Evolutionary conservation across 2,329 filamentous ascomycete species (phyloP), one percentile per base, ranked within the genome.

Genomic region (Myriosclerotinia duriaeana): DNA sequence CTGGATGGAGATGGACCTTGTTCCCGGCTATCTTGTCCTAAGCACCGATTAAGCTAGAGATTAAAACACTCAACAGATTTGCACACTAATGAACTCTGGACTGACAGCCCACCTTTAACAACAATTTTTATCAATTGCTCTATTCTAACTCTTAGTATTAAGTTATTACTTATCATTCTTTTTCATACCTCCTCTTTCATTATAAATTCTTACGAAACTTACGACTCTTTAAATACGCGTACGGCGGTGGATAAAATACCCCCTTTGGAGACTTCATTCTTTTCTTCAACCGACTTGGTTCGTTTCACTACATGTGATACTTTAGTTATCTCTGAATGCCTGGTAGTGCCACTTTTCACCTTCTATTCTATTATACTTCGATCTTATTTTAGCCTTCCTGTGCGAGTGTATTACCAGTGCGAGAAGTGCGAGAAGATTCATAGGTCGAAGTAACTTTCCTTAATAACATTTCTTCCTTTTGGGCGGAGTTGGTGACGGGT

Each of bases 231-330:
- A 5, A 26, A 38, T 36, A 30, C 42, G 44, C 42, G 8, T 50
- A 44, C 2, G 58, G 26, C 20, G 58, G 58, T 60, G 44, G 58
- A 50, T n/a, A 58, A 30, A 60, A 60, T 60, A 50, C 30, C 30
- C 44, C 34, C 44, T 26, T 48, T 38, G 46, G 14, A 36, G 2
- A 53, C 20, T 64, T 36, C 5, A 38, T 64, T 36, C 40, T 6
- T 22, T 64, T n/a, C 58, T 58, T 22, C 8, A 46, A 46, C 12
- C 52, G 17, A 64, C 26, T 46, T 17, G 20, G 58, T 30, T 22
- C 7, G 15, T 20, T 26, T 38, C 8, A 38, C 34, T 60, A 17
- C 1, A 22, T 38, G n/a, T 8, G 5, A 26, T 20, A 26, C n/a
- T 60, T 22, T 22, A 22, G 7, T 17, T 38, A 7, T 34, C 22